phyloP scores from a whole-genome alignment of 2,329 filamentous ascomycete genomes.

The Fusarium napiforme region DNA sequence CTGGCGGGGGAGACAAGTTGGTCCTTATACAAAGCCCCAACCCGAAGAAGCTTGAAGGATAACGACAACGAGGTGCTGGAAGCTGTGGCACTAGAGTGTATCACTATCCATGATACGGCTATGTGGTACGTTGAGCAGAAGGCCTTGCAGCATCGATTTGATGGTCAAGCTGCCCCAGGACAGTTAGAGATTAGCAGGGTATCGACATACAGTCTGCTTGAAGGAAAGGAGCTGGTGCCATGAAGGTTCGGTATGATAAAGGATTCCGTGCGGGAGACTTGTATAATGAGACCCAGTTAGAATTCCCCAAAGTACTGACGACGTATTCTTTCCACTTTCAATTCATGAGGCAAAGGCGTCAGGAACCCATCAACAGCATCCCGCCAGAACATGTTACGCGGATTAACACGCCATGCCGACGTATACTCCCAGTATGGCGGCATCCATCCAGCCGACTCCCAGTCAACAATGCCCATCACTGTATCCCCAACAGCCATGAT shows the following conservation, averaged over 20 bases:
- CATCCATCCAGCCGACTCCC: constrained; percentile 50
- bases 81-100: too few relatives aligned
- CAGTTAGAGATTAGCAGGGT: constrained; percentile 46
- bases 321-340: constrained; percentile 35
- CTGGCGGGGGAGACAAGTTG: background rate
- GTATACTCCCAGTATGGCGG: constrained; percentile 51
- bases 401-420: constrained; percentile 30
- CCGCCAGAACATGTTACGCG: constrained; percentile 32
- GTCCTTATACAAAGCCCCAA: background rate
- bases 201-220: constrained; percentile 52
- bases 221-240: background rate
- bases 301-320: constrained; percentile 28
- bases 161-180: background rate
- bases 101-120: too few relatives aligned
- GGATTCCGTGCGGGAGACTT: background rate
- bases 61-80: too few relatives aligned
- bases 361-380: constrained; percentile 35
- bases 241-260: background rate
- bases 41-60: background rate
- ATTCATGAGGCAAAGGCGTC: constrained; percentile 9
- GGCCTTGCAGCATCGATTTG: background rate
- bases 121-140: background rate
- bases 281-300: background rate
- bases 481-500: constrained; percentile 54
- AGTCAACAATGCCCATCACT: constrained; percentile 57